Evolutionary conservation across 2,329 filamentous ascomycete species (phyloP), one percentile per base, ranked within the genome.

Genomic region (Pseudopithomyces maydicus): DNA sequence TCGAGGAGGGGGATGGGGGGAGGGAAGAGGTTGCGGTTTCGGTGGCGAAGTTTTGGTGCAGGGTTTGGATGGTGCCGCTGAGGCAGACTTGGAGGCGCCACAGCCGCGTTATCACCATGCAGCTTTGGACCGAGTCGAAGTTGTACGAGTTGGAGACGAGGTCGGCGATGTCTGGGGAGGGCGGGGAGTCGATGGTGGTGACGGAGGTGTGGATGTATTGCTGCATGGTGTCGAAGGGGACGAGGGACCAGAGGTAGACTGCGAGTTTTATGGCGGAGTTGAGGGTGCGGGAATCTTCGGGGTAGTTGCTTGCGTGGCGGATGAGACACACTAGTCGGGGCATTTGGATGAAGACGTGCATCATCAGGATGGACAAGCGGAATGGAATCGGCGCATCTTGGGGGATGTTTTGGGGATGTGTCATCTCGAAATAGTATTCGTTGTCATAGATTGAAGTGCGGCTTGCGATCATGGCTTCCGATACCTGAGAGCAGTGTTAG

Each of bases 361-460:
- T 73, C n/a, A 69, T 66, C 2, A 65, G 56, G 38, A 66, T 57
- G 1, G 68, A 68, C 10, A 64, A 63, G 48, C 63, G n/a, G 47
- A 58, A 45, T 63, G 52, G 2, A 54, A 59, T 3, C 61, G 50
- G 6, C 19, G 39, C 11, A 47, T 46, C 10, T 59, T 46, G 1
- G 41, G 46, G 19, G 62, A 58, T 20, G 51, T 51, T 15, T 58
- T 56, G 15, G 32, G 67, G 68, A 33, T 56, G 62, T 23, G 71
- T 71, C 12, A 61, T 55, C 1, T 67, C 64, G 2, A 74, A 48
- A 35, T 72, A 73, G 39, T 61, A 67, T 0, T 67, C 63, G 19
- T 69, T 72, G 29, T 73, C 68, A 29, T 67, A 74, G 6, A 69
- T 63, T 8, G 70, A 72, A 7, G 50, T 56, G 6, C 71, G 66